Base-by-base conservation (phyloP, 31 red algal species). In the Pterothamnion heteromorphum region DNA sequence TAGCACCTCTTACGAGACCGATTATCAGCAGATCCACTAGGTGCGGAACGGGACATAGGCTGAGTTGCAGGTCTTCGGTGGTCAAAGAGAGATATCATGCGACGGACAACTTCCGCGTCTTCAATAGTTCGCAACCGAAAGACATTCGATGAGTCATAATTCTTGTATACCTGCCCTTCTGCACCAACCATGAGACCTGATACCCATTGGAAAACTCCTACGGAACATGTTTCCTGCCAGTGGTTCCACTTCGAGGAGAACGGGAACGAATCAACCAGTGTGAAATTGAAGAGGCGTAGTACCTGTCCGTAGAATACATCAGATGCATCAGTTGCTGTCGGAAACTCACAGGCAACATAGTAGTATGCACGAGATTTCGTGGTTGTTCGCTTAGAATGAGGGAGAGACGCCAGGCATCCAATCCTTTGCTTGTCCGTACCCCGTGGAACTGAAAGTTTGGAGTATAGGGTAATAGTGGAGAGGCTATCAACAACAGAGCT, bases 81-180 rank as follows among this genome's bases (percentile, higher is more conserved):
- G 5, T 88, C 84, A 4, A 88, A 18, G n/a, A 88, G 36, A 3
- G 84, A 88, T n/a, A 88, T 88, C 32, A 88, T 21, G 21, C 84
- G 84, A 5, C 4, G 4, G 21, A 88, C 35, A 44, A 88, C 27
- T 18, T 4, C 35, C 4, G 35, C 35, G 51, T 44, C 51, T 32
- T 90, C 88, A 26, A 78, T 32, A 3, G 88, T 90, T 22, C 3
- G 3, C 3, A 22, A 22, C 5, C 28, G 4, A 33, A 90, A 90
- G 64, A 58, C 88, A 27, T 78, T 14, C 4, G 35, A 3, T 22
- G 88, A 78, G 3, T 32, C 14, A 3, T 27, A 3, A 3, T 24
- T 78, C 57, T 90, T 90, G 57, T 36, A 90, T 9, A 90, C 88
- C 30, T 90, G 88, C 3, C 57, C 57, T 78, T 90, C 18, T 27